Conservation (phyloP, 2,329 filamentous ascomycete genomes). For the Tolypocladium amazonense region DNA sequence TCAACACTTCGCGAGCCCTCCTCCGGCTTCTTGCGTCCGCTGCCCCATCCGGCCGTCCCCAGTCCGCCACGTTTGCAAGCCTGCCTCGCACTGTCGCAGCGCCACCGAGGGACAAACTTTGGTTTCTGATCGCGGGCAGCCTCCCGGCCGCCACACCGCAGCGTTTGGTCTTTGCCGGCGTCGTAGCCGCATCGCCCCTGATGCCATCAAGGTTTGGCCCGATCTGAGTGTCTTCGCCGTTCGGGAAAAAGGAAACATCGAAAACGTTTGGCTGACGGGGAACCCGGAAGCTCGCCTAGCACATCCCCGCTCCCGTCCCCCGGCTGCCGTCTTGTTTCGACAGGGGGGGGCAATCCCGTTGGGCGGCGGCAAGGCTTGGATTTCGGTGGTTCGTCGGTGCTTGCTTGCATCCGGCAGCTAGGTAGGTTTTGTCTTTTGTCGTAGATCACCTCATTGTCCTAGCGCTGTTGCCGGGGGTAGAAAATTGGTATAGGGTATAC, state of each 20-base stretch:
- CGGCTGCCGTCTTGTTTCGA: background rate
- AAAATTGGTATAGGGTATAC: background rate
- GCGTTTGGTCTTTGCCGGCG: background rate
- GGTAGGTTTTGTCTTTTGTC: background rate
- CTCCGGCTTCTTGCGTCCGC: background rate
- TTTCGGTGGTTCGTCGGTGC: background rate
- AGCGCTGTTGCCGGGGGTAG: background rate
- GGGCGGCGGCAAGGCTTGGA: background rate
- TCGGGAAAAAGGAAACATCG: background rate
- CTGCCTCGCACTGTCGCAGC: background rate
- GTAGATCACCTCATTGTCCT: background rate
- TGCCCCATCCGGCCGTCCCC: background rate
- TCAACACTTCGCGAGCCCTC: background rate
- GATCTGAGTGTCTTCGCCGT: background rate
- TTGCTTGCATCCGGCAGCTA: background rate
- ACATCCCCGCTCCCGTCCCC: background rate
- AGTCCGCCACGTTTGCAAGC: background rate
- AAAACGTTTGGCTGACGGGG: background rate
- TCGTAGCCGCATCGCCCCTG: background rate
- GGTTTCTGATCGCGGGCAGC: background rate
- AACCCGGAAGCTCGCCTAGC: background rate
- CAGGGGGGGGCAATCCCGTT: background rate
- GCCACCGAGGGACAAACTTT: background rate
- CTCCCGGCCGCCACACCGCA: background rate
- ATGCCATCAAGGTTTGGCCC: background rate